Evolutionary conservation across 495 filamentous ascomycete genomes (phyloP).

Genomic region (Jackrogersella multiformis): DNA sequence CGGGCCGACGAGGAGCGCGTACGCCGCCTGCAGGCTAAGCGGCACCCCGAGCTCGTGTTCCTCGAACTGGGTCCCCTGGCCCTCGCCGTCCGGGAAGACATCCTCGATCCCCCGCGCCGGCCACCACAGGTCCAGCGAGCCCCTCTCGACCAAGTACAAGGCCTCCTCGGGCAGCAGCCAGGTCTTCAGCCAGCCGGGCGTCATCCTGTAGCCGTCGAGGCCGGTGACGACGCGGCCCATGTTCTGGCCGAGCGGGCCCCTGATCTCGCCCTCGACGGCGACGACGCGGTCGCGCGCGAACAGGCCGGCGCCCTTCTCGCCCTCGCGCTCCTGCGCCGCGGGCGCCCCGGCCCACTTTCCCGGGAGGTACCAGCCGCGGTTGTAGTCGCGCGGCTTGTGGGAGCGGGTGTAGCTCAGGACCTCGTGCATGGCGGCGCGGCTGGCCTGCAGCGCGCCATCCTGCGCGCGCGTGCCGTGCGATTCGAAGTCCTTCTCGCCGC

Average conservation of each 20-base stretch:
- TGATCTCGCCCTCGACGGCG: slow-evolving; percentile 57
- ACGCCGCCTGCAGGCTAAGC: slow-evolving; percentile 89
- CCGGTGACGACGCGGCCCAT: slow-evolving; percentile 58
- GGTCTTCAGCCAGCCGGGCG: slow-evolving; percentile 62
- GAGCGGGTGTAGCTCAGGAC: slow-evolving; percentile 77
- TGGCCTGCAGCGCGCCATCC: slow-evolving; percentile 75
- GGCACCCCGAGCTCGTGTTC: slow-evolving; percentile 73
- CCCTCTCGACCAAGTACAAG: slow-evolving; percentile 86
- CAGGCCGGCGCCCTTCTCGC: slow-evolving; percentile 48
- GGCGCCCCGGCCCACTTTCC: slow-evolving; percentile 52
- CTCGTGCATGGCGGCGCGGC: slow-evolving; percentile 89
- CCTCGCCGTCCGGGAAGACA: slow-evolving; percentile 46
- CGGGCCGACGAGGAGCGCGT: slow-evolving; percentile 76
- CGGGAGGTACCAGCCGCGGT: slow-evolving; percentile 67
- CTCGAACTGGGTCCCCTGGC: slow-evolving; percentile 39
- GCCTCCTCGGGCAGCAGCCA: slow-evolving; percentile 95
- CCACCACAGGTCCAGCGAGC: slow-evolving; percentile 86
- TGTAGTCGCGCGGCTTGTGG: slow-evolving; percentile 64
- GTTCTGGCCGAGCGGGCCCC: slow-evolving; percentile 49
- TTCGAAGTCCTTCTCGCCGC: slow-evolving; percentile 96
- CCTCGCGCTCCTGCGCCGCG: slow-evolving; percentile 32
- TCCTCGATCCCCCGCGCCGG: slow-evolving; percentile 58
- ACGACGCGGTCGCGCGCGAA: slow-evolving; percentile 60
- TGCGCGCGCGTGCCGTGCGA: slow-evolving; percentile 86
- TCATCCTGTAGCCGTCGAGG: slow-evolving; percentile 47